Conservation (phyloP, 1,284 basidiomycete species). For the Schizophyllum commune region DNA sequence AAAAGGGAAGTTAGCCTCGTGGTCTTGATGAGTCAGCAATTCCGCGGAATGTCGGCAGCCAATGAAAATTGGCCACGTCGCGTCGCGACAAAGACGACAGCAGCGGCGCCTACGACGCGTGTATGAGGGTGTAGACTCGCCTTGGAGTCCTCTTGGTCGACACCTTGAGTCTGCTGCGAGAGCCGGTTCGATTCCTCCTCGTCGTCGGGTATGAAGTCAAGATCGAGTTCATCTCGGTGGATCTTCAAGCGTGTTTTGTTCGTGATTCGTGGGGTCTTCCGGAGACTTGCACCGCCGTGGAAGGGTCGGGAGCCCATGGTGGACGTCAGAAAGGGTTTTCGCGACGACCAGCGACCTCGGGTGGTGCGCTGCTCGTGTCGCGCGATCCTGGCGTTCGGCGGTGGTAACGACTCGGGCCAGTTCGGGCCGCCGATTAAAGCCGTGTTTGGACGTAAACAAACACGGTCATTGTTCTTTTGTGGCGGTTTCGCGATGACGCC, state of each 20-base stretch:
- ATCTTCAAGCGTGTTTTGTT: conserved; percentile 87
- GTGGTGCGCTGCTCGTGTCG: background rate
- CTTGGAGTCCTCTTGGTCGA: conserved; percentile 84
- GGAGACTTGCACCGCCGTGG: conserved; percentile 28
- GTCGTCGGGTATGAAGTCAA: conserved; percentile 75
- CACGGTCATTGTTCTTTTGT: background rate
- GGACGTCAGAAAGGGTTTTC: background rate
- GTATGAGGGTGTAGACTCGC: conserved; percentile 37
- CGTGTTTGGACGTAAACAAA: background rate
- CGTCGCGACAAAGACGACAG: conserved; percentile 25
- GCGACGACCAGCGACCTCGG: background rate
- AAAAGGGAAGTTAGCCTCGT: conserved; percentile 18
- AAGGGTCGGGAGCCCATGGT: background rate
- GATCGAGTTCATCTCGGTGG: conserved; percentile 72
- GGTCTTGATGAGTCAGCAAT: conserved; percentile 46
- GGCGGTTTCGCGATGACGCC: background rate
- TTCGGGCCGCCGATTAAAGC: background rate
- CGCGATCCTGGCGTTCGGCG: background rate
- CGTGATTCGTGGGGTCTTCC: conserved; percentile 82
- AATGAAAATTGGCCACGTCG: conserved; percentile 26
- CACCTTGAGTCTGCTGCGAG: conserved; percentile 46
- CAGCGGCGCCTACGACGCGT: conserved; percentile 18
- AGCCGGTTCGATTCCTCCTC: conserved; percentile 70
- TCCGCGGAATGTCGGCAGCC: conserved; percentile 44
- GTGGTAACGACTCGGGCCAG: background rate